Base-by-base conservation (phyloP, 2,329 filamentous ascomycete species). In the Tolypocladium ovalisporum region DNA sequence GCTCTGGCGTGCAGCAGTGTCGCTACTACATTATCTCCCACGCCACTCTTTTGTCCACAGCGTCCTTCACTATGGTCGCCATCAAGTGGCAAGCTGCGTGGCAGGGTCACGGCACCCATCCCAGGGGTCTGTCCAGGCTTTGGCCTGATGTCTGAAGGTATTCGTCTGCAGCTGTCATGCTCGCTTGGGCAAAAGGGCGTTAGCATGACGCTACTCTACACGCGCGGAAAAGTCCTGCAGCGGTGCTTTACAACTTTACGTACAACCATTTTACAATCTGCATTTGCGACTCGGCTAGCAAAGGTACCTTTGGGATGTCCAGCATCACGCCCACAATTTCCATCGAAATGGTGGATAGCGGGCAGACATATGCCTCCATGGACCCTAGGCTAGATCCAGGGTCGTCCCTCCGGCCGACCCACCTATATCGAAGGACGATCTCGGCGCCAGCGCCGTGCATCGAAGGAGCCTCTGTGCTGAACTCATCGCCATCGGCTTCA, bases 391-490 rank as follows among this genome's bases (percentile, higher is more conserved):
- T 61, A 60, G 61, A 59, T 49, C 35, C 56, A 59, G 59, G 53
- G 54, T 57, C 59, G 59, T 61, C 56, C 55, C 60, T 67, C 65
- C 65, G 65, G 62, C 58, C 61, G 61, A 62, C 64, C 65, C 62
- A 65, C 66, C 65, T 51, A 58, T 63, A 65, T 59, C 35, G 60
- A 65, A 61, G 56, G 58, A 60, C 60, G 65, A 68, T 68, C 63
- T 62, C 64, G 60, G 58, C 60, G 47, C 58, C 59, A 39, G 54
- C 55, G 49, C 51, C 35, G 36, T 44, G 37, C 54, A 49, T 24
- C 36, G 55, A 58, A 58, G 60, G 27, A 12, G 15, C 15, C 44
- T 19, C 44, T 32, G 8, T 47, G 42, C 22, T 54, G 52, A 51
- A 51, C 10, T 55, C n/a, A 49, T 29, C 7, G 44, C 27, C 27